These are phyloP conservation scores for Melocanna baccifera DNA, from an alignment of 176 grass and related monocot species.

Conservation along the genomic window DNA sequence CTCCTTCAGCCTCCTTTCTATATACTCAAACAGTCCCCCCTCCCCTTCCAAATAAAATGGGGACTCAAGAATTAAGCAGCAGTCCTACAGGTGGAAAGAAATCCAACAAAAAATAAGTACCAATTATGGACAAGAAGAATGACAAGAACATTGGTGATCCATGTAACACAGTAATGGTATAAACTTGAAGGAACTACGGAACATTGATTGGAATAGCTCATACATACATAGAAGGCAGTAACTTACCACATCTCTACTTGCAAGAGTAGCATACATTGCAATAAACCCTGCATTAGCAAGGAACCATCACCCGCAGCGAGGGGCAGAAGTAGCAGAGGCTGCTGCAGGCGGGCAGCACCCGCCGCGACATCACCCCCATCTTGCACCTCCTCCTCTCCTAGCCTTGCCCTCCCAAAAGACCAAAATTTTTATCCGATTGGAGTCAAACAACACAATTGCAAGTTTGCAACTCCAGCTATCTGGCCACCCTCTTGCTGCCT, in stretches of 20 bases:
- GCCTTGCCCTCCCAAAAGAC: neutral
- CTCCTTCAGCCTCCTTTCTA: slow-evolving; percentile 86
- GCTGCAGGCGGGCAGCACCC: slow-evolving; percentile 80
- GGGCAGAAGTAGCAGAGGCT: slow-evolving; percentile 93
- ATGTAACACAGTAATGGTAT: slow-evolving; percentile 6
- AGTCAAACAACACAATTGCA: neutral
- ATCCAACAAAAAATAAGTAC: neutral
- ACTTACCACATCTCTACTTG: slow-evolving; percentile 94
- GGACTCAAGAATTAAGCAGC: slow-evolving; percentile 98
- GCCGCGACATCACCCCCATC: slow-evolving; percentile 88
- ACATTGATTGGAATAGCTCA: slow-evolving; percentile 15
- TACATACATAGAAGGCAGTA: neutral
- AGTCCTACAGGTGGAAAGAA: slow-evolving; percentile 50
- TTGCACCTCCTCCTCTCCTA: neutral
- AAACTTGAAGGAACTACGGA: slow-evolving; percentile 6
- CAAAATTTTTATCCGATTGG: neutral
- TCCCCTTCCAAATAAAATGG: slow-evolving; percentile 95
- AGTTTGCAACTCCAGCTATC: neutral
- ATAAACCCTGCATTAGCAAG: slow-evolving; percentile 71
- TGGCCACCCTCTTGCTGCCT: neutral
- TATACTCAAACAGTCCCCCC: slow-evolving; percentile 78
- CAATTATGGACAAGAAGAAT: neutral
- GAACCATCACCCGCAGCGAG: neutral
- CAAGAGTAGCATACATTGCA: slow-evolving; percentile 96
- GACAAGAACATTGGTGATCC: neutral